phyloP scores from a whole-genome alignment of 2,329 filamentous ascomycete species.

The Arthrobotrys sinensis region DNA sequence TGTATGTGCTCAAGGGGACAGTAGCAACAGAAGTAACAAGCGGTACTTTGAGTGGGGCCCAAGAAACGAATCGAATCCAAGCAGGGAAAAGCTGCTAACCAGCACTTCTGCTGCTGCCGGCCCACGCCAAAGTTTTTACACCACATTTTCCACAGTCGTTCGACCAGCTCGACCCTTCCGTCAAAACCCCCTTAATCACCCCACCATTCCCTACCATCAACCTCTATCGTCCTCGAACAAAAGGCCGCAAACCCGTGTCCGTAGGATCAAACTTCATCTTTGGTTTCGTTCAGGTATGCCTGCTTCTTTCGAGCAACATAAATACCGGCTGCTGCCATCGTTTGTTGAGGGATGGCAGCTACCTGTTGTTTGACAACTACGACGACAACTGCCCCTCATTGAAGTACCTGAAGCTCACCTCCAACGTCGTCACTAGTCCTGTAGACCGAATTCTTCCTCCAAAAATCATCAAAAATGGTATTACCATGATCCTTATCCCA shows the following conservation, averaged over 20 bases:
- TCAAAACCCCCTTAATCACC: slow-evolving; percentile 61
- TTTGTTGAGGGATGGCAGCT: slow-evolving; percentile 43
- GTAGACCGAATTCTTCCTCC: slow-evolving; percentile 16
- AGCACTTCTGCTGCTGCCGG: slow-evolving; percentile 34
- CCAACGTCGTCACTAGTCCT: slow-evolving; percentile 32
- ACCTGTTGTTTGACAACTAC: slow-evolving; percentile 37
- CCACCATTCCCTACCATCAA: slow-evolving; percentile 43
- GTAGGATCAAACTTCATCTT: slow-evolving; percentile 58
- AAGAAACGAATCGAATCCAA: slow-evolving; percentile 13
- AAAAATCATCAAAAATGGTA: slow-evolving; percentile 48
- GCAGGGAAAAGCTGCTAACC: slow-evolving; percentile 40
- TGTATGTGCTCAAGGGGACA: slow-evolving; percentile 8
- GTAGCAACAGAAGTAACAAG: slow-evolving; percentile 8
- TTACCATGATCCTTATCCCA: neutral
- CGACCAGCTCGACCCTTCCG: slow-evolving; percentile 59
- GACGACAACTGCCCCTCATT: slow-evolving; percentile 39
- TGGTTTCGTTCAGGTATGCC: slow-evolving; percentile 41
- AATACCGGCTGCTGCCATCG: slow-evolving; percentile 33
- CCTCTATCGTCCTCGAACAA: slow-evolving; percentile 13
- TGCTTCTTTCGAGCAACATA: slow-evolving; percentile 27
- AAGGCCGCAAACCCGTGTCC: slow-evolving; percentile 56
- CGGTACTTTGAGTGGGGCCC: slow-evolving; percentile 40
- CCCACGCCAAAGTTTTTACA: slow-evolving; percentile 44
- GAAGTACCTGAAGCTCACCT: slow-evolving; percentile 42
- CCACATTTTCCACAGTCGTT: slow-evolving; percentile 53